Evolutionary conservation across 2,329 filamentous ascomycete genomes (phyloP).

Genomic region (Cordyceps militaris): DNA sequence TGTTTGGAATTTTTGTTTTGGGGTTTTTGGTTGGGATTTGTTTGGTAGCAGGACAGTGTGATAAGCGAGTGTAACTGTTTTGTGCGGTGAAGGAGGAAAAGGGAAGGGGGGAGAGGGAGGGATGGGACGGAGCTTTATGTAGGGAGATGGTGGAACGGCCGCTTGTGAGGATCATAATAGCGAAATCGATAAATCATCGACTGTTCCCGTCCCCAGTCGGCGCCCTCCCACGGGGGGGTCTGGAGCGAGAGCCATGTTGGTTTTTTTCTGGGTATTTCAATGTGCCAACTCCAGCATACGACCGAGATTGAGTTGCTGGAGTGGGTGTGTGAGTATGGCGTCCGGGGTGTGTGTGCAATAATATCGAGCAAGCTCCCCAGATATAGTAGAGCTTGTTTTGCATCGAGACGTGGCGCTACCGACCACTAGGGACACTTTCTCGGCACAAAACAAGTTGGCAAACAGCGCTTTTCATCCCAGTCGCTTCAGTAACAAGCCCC

Average conservation of each 20-base stretch:
- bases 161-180: not conserved
- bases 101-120: slow-evolving; percentile 16
- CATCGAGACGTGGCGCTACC: no score
- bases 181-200: not conserved
- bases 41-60: slow-evolving; percentile 16
- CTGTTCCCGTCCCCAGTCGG: not conserved
- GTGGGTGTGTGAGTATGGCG: not conserved
- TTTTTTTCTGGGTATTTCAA: not conserved
- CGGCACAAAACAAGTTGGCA: no score
- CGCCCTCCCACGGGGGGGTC: not conserved
- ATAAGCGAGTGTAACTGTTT: slow-evolving; percentile 26
- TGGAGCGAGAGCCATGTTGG: not conserved
- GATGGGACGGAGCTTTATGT: slow-evolving; percentile 25
- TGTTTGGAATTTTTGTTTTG: not conserved
- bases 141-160: slow-evolving; percentile 6
- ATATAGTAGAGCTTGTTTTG: no score
- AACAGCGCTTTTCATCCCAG: no score
- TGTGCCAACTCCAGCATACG: not conserved
- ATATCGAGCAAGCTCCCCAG: no score
- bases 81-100: slow-evolving; percentile 17
- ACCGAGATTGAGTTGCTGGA: not conserved
- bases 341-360: not conserved
- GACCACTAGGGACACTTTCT: no score
- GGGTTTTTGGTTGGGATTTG: slow-evolving; percentile 10
- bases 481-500: no score